A percentile compares a stretch with the other conserved stretches of the same genome.
Evolutionary conservation across 2,329 filamentous ascomycete genomes (phyloP).

Genomic region (Pyrenophora teres): DNA sequence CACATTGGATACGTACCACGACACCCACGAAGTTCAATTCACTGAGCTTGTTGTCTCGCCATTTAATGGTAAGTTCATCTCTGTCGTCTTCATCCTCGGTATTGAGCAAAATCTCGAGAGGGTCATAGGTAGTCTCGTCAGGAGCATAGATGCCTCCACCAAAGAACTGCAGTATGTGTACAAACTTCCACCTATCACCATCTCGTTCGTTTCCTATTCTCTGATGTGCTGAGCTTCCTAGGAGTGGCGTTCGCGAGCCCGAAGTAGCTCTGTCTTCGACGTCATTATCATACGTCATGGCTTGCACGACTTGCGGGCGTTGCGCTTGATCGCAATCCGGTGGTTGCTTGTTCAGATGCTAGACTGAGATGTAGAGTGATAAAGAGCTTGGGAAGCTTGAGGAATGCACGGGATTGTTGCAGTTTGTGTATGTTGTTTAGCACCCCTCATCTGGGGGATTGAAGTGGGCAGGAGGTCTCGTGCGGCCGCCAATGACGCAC

Average conservation of each 20-base stretch:
- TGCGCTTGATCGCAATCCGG: conserved; percentile 2
- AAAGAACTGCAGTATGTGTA: conserved; percentile 35
- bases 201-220: conserved; percentile 2
- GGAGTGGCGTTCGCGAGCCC: conserved; percentile 30
- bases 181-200: conserved; percentile 9
- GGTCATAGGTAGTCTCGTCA: conserved; percentile 43
- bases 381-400: neutral
- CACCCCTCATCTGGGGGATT: conserved; percentile 1
- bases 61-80: conserved; percentile 45
- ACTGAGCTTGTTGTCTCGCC: conserved; percentile 49
- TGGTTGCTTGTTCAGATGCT: neutral
- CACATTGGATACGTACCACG: conserved; percentile 36
- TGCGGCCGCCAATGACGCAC: conserved; percentile 9
- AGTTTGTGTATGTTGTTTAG: neutral
- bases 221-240: conserved; percentile 21
- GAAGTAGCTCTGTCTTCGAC: conserved; percentile 22
- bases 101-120: conserved; percentile 47
- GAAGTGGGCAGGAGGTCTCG: conserved; percentile 8
- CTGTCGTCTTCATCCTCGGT: conserved; percentile 38
- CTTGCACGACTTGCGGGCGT: conserved; percentile 1
- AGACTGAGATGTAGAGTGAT: conserved; percentile 1
- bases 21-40: conserved; percentile 52
- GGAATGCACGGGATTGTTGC: neutral
- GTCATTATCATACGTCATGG: conserved; percentile 29
- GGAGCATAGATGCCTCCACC: conserved; percentile 42